phyloP scores from a whole-genome alignment of 164 flowering plant genomes.

The Cinnamomum chago region DNA sequence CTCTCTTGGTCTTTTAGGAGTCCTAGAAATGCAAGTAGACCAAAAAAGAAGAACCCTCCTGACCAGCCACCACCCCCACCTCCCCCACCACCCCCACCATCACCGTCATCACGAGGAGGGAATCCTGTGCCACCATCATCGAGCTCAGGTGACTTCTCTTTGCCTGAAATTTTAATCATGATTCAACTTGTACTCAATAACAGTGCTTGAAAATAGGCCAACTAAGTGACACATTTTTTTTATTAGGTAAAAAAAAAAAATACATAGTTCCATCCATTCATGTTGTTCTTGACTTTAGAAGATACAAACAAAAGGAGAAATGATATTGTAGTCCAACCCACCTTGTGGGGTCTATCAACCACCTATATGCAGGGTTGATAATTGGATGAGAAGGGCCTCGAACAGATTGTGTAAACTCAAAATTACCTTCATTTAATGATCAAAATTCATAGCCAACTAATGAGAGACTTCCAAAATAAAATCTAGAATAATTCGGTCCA shows the following conservation, averaged over 20 bases:
- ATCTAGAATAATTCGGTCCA: neutral
- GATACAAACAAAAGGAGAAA: neutral
- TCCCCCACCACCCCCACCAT: slow-evolving; percentile 42
- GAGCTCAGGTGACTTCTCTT: slow-evolving; percentile 76
- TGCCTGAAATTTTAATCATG: slow-evolving; percentile 30
- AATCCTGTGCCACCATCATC: slow-evolving; percentile 89
- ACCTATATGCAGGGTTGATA: too few relatives aligned
- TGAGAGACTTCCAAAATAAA: neutral
- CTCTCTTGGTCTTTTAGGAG: slow-evolving; percentile 73
- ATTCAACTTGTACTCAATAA: neutral
- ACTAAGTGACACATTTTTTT: neutral
- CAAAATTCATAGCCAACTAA: neutral
- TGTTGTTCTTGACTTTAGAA: too few relatives aligned
- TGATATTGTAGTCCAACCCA: neutral
- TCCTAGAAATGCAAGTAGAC: slow-evolving; percentile 82
- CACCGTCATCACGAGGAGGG: slow-evolving; percentile 89
- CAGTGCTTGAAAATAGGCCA: neutral
- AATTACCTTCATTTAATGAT: too few relatives aligned
- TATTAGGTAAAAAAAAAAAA: neutral
- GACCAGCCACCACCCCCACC: slow-evolving; percentile 92
- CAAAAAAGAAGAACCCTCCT: slow-evolving; percentile 89
- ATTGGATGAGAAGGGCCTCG: too few relatives aligned
- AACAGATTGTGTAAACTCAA: too few relatives aligned
- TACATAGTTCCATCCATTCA: neutral
- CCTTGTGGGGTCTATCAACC: too few relatives aligned